Percentiles rank a stretch among this genome's conserved stretches.
Evolutionary conservation across 148 eudicot species (phyloP).

Genomic region (Cornus suecica): DNA sequence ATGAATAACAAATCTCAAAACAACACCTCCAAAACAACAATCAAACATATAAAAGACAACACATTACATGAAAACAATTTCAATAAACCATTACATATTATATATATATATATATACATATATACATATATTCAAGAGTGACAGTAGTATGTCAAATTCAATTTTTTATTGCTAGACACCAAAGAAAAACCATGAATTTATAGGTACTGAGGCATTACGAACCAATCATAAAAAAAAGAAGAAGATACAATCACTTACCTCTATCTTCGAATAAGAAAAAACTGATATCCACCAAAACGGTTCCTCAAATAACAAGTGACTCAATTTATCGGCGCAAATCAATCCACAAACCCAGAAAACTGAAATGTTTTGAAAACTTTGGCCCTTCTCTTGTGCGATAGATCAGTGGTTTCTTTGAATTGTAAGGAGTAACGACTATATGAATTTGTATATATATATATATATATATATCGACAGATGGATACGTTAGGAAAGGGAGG

Average conservation of each 20-base stretch:
- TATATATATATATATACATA: no score
- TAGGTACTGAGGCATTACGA: no score
- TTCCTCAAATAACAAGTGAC: slow-evolving; percentile 36
- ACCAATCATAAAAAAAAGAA: not conserved
- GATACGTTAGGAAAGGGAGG: not conserved
- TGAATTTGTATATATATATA: not conserved
- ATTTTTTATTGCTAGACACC: no score
- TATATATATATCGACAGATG: not conserved
- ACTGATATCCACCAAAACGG: slow-evolving; percentile 14
- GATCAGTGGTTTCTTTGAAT: not conserved
- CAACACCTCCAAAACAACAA: not conserved
- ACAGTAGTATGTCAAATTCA: no score
- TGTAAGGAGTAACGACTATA: not conserved
- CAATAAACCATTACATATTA: no score
- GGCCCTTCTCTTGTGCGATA: not conserved
- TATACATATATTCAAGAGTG: no score
- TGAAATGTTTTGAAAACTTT: not conserved
- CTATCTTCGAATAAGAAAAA: not conserved
- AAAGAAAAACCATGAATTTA: no score
- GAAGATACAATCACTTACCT: slow-evolving; percentile 14
- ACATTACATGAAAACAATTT: no score
- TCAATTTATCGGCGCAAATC: slow-evolving; percentile 22
- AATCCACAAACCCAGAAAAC: slow-evolving; percentile 29
- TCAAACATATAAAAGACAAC: not conserved
- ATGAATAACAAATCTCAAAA: not conserved